phyloP scores from a whole-genome alignment of 2,329 filamentous ascomycete genomes.

The Aureobasidium namibiae region DNA sequence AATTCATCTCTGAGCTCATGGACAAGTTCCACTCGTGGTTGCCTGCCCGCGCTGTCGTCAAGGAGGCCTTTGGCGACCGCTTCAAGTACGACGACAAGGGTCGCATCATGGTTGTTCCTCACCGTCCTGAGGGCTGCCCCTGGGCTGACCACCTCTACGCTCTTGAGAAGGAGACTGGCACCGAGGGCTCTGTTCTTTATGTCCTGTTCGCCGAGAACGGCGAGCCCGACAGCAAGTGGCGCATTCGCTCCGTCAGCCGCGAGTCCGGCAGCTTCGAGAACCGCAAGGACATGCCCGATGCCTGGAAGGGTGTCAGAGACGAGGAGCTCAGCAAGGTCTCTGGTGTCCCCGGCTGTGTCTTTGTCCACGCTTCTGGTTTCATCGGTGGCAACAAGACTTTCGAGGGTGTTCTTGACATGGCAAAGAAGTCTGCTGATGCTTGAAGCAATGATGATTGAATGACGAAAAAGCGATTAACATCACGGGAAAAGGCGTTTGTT shows the following conservation, averaged over 20 bases:
- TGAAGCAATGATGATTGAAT: slow-evolving; percentile 16
- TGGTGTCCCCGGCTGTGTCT: slow-evolving; percentile 68
- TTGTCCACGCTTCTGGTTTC: slow-evolving; percentile 90
- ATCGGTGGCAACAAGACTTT: slow-evolving; percentile 92
- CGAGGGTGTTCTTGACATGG: slow-evolving; percentile 82
- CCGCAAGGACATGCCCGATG: slow-evolving; percentile 80
- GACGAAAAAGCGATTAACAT: neutral
- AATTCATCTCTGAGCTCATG: slow-evolving; percentile 74
- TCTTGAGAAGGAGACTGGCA: slow-evolving; percentile 57
- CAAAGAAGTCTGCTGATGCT: slow-evolving; percentile 58
- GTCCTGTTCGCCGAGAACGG: slow-evolving; percentile 85
- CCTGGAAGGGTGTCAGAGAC: slow-evolving; percentile 87
- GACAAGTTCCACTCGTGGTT: slow-evolving; percentile 74
- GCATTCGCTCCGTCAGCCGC: slow-evolving; percentile 84
- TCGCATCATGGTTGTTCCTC: slow-evolving; percentile 66
- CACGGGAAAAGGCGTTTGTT: neutral
- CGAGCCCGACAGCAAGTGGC: slow-evolving; percentile 72
- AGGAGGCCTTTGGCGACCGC: slow-evolving; percentile 64
- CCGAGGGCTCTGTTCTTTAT: slow-evolving; percentile 58
- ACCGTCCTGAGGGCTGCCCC: slow-evolving; percentile 62
- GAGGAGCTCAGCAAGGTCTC: slow-evolving; percentile 68
- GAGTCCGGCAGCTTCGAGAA: slow-evolving; percentile 82
- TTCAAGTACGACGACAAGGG: slow-evolving; percentile 62
- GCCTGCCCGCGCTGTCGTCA: slow-evolving; percentile 73
- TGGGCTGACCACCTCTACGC: slow-evolving; percentile 97